These are phyloP conservation scores for Eimeria praecox DNA, from an alignment of 169 alveolate genomes.

Conservation along the genomic window DNA sequence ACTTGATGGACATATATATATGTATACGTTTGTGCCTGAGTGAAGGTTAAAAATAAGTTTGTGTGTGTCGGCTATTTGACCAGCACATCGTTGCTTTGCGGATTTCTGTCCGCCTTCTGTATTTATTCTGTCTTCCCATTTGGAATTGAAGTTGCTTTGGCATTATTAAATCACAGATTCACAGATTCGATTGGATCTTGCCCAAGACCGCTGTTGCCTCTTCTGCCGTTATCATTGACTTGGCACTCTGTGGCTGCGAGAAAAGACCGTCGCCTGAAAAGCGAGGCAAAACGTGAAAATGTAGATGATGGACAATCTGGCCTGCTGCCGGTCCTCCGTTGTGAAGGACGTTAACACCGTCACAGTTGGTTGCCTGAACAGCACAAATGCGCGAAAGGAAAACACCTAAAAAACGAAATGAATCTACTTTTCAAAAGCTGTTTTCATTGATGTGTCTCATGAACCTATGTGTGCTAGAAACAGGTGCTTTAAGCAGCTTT, in stretches of 20 bases:
- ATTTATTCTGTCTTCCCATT: neutral
- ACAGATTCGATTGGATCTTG: conserved; percentile 63
- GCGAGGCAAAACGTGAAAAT: conserved; percentile 81
- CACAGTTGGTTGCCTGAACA: conserved; percentile 75
- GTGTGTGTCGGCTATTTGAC: neutral
- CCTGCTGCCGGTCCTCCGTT: conserved; percentile 81
- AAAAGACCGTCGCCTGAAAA: conserved; percentile 48
- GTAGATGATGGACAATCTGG: conserved; percentile 78
- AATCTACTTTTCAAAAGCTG: too few species aligned
- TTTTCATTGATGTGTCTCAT: too few species aligned
- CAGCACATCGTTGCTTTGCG: too few species aligned
- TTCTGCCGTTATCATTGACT: conserved; percentile 48
- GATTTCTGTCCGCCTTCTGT: neutral
- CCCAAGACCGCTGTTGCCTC: conserved; percentile 56
- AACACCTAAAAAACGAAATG: too few species aligned
- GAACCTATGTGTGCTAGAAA: neutral
- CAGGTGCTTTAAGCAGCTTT: neutral
- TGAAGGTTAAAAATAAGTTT: neutral
- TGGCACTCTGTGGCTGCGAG: conserved; percentile 67
- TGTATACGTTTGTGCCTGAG: neutral
- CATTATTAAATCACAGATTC: too few species aligned
- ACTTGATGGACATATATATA: neutral
- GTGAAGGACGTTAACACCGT: conserved; percentile 81
- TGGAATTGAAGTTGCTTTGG: neutral
- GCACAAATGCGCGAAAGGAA: neutral